A percentile compares a stretch with the other conserved stretches of the same genome.
Conservation (phyloP, 2,329 filamentous ascomycete genomes). For the Raffaelea deltoideospora region DNA sequence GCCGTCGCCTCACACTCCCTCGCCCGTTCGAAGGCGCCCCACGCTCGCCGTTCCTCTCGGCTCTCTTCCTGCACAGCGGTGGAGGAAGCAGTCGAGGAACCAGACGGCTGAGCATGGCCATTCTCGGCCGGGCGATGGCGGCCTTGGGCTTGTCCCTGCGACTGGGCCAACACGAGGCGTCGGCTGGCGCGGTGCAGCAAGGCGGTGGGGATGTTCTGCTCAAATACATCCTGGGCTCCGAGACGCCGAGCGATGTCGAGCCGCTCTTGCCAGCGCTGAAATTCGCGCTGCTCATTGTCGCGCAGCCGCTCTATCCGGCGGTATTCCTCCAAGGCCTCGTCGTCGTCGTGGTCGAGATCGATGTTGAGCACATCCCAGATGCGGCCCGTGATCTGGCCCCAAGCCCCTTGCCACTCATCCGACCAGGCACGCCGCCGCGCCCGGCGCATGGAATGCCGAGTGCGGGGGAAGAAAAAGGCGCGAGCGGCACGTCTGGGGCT, state of each 20-base stretch:
- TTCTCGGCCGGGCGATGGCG: too few species aligned
- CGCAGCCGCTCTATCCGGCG: slow-evolving; percentile 36
- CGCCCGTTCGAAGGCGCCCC: slow-evolving; percentile 81
- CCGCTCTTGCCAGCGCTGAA: slow-evolving; percentile 67
- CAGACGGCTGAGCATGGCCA: too few species aligned
- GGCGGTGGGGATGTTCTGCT: slow-evolving; percentile 38
- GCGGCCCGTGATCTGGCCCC: slow-evolving; percentile 47
- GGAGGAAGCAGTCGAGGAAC: too few species aligned
- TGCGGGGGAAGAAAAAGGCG: slow-evolving; percentile 33
- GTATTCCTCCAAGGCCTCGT: slow-evolving; percentile 38
- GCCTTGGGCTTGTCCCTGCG: slow-evolving; percentile 24
- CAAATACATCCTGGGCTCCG: slow-evolving; percentile 59
- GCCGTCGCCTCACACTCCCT: slow-evolving; percentile 45
- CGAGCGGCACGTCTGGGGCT: slow-evolving; percentile 1
- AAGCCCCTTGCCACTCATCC: slow-evolving; percentile 80
- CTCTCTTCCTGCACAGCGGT: slow-evolving; percentile 34
- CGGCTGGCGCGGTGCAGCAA: slow-evolving; percentile 45
- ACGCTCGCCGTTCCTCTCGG: slow-evolving; percentile 66
- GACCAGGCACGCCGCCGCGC: slow-evolving; percentile 49
- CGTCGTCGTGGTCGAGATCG: slow-evolving; percentile 76
- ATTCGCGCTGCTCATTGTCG: slow-evolving; percentile 40
- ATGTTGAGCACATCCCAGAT: slow-evolving; percentile 55
- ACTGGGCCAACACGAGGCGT: slow-evolving; percentile 18
- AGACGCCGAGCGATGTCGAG: slow-evolving; percentile 69
- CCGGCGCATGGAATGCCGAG: slow-evolving; percentile 40